Conservation (phyloP, 176 grass and related monocot genomes). For the Eragrostis curvula region DNA sequence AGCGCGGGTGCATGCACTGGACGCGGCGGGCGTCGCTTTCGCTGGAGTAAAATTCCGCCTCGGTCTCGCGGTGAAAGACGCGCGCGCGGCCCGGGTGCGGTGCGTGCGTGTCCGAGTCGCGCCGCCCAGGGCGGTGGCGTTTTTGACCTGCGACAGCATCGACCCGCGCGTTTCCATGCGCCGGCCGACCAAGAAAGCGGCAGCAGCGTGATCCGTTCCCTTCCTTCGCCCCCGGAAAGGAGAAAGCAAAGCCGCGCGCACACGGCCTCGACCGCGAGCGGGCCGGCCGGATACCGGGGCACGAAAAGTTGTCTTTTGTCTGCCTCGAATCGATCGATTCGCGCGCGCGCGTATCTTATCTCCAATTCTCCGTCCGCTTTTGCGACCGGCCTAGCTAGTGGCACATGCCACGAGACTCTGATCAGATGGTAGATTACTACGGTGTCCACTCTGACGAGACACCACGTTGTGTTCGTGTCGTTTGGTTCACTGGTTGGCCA, state of each 20-base stretch:
- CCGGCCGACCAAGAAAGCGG: conserved; percentile 38
- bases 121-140: neutral
- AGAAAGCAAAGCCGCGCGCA: neutral
- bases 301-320: conserved; percentile 36
- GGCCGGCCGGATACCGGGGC: neutral
- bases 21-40: conserved; percentile 9
- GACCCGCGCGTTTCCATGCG: neutral
- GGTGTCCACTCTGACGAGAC: neutral
- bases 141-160: neutral
- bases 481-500: too few species aligned
- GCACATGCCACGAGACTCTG: neutral
- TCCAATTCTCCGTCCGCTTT: neutral
- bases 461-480: too few species aligned
- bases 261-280: neutral
- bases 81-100: neutral
- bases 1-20: neutral
- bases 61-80: conserved; percentile 13
- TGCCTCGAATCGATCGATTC: neutral
- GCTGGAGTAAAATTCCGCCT: neutral
- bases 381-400: neutral
- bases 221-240: neutral
- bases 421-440: too few species aligned
- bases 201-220: neutral
- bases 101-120: neutral
- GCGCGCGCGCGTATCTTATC: neutral